Percentiles rank a stretch among this genome's conserved stretches.
phyloP scores from a whole-genome alignment of 2,329 filamentous ascomycete genomes.

The Aspergillus unguis region DNA sequence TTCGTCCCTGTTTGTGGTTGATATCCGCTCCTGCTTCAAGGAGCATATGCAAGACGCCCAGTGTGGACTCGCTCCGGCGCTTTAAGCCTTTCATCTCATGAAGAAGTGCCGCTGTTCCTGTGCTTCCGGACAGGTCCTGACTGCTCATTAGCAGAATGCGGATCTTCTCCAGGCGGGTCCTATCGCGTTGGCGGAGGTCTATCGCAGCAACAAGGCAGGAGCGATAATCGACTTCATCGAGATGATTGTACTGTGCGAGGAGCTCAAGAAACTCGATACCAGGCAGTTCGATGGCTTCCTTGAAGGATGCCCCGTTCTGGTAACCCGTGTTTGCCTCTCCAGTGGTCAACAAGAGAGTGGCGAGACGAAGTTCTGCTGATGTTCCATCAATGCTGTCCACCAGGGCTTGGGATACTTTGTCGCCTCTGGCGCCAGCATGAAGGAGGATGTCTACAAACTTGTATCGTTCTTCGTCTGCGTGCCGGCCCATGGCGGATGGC shows the following conservation, averaged over 20 bases:
- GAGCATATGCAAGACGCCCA: constrained; percentile 5
- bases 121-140: constrained; percentile 1
- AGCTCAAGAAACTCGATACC: constrained; percentile 6
- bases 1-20: constrained; percentile 4
- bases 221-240: constrained; percentile 3
- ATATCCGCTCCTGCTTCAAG: constrained; percentile 7
- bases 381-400: constrained; percentile 7
- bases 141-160: constrained; percentile 5
- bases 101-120: constrained; percentile 1
- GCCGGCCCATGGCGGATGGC: neutral
- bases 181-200: constrained; percentile 1
- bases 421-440: constrained; percentile 3
- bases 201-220: constrained; percentile 7
- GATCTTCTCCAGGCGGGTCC: constrained; percentile 9
- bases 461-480: neutral
- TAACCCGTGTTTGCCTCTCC: constrained; percentile 9
- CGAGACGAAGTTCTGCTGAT: neutral
- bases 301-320: constrained; percentile 1
- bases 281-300: neutral
- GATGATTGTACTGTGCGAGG: constrained; percentile 7
- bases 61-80: neutral
- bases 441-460: constrained; percentile 8
- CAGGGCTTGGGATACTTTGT: constrained; percentile 5
- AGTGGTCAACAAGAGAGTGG: neutral
- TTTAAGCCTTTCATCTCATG: constrained; percentile 11